Evolutionary conservation across 1,284 basidiomycete genomes (phyloP), one percentile per base, ranked within the genome.

Genomic region (Xanthoconium separans): DNA sequence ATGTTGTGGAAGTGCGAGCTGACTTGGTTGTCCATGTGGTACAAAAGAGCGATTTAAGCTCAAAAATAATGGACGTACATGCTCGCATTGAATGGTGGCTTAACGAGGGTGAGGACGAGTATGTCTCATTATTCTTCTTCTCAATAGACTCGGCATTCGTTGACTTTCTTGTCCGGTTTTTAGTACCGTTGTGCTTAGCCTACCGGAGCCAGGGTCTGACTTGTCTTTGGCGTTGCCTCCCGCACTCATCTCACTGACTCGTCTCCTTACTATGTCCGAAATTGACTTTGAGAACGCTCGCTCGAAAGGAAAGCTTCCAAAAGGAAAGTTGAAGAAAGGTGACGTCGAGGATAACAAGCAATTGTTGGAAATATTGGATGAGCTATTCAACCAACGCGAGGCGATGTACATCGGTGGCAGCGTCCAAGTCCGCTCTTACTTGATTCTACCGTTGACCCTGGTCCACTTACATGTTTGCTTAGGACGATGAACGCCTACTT

Each of bases 71-170:
- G 16, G 58, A 64, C 29, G 16, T 51, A 4, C 44, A 78, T 54
- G 83, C 84, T 56, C 79, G 92, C 18, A 86, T 95, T 10, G 91
- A 96, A 58, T 94, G 89, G 84, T 95, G 93, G 90, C 75, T 96
- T 9, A 92, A 95, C 59, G 83, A 89, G 67, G 91, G 90, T 3
- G 86, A 90, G 18, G 94, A 96, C 59, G 94, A 98, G 94, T 95
- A 65, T 66, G 90, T 80, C 24, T 50, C 31, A 47, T 44, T 20
- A 52, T 43, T 77, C 10, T 15, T 15, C 47, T 39, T 48, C 27
- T 53, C 29, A 13, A n/a, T n/a, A 4, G 9, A 33, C 15, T 36
- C 44, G 27, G 44, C 11, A n/a, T 39, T 29, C 13, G 22, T 12
- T 18, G 20, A 67, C 47, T 40, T 20, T 1, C 2, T 15, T 4